Percentiles rank a stretch among this genome's conserved stretches.
Evolutionary conservation across 257 asterid species (phyloP).

Genomic region (Solanum lignicaule): DNA sequence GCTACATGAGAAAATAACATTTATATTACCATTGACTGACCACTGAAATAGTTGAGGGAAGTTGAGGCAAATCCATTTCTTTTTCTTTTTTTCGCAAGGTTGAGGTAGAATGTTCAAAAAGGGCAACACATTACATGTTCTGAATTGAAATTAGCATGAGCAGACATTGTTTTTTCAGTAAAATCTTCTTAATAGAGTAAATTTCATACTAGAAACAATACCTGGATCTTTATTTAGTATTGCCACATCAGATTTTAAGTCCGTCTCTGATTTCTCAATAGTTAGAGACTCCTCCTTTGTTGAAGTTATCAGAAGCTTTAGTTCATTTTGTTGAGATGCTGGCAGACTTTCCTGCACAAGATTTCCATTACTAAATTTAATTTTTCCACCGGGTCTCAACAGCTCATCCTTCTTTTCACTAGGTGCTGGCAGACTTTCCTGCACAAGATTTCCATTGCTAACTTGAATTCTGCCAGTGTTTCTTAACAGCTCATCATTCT

Average conservation of each 20-base stretch:
- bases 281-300: constrained; percentile 12
- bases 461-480: constrained; percentile 17
- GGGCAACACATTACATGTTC: background rate
- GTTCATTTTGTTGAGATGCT: constrained; percentile 30
- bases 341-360: constrained; percentile 10
- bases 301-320: constrained; percentile 30
- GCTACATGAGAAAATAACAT: background rate
- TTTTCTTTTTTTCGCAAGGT: background rate
- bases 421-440: constrained; percentile 3
- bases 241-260: constrained; percentile 13
- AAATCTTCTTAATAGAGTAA: background rate
- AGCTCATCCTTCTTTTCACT: constrained; percentile 11
- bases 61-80: background rate
- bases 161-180: background rate
- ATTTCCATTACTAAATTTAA: constrained; percentile 20
- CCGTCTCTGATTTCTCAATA: constrained; percentile 10
- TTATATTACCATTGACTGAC: background rate
- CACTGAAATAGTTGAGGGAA: background rate
- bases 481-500: constrained; percentile 4
- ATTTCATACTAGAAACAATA: constrained; percentile 3
- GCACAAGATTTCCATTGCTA: constrained; percentile 14
- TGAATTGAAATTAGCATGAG: background rate
- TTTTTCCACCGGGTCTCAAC: constrained; percentile 9
- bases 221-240: constrained; percentile 28
- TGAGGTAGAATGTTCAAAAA: background rate